Base-by-base conservation (phyloP, 1,139 yeast genomes). In the Geotrichum candidum region DNA sequence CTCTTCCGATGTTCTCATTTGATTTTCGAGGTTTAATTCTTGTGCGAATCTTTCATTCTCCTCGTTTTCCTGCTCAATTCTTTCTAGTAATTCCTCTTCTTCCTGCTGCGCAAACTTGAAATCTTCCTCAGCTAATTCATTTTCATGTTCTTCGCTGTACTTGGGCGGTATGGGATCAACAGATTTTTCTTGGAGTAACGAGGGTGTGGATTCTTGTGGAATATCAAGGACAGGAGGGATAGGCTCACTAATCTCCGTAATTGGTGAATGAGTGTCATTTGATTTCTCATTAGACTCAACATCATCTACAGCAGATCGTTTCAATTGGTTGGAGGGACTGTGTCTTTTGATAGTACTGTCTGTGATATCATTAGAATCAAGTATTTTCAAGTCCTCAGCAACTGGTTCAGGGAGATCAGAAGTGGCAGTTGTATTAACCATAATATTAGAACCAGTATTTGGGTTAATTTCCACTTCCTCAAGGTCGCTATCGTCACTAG, bases 31-130 rank as follows among this genome's bases (percentile, higher is more conserved):
- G 13, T 41, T 52, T 1, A 66, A 58, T 63, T 65, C 63, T 7
- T 31, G 35, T 68, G 83, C 84, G 68, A 94, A 88, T 22, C 82
- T 74, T 61, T 83, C 85, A 70, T 88, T 90, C 60, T 89, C 96
- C 46, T 77, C 79, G 59, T 85, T 88, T 72, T 94, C 99, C 56
- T 81, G 81, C 54, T 79, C 78, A 64, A 92, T 74, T 66, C 86
- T 88, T 52, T 83, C 80, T 2, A 81, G 78, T 1, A 90, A 74
- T 18, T 83, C 81, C 38, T 84, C 85, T 62, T 90, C 96, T 63
- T 92, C 97, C 41, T 85, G 86, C 62, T 88, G 91, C 31, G 85
- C 88, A 71, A 84, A 89, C 45, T 63, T 65, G 15, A 68, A 73
- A 31, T 74, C 77, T 48, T 66, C 69, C 13, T 69, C 69, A 1